Percentiles rank a stretch among this genome's conserved stretches.
phyloP scores from a whole-genome alignment of 108 stramenopile genomes.

The Stephanodiscus triporus region DNA sequence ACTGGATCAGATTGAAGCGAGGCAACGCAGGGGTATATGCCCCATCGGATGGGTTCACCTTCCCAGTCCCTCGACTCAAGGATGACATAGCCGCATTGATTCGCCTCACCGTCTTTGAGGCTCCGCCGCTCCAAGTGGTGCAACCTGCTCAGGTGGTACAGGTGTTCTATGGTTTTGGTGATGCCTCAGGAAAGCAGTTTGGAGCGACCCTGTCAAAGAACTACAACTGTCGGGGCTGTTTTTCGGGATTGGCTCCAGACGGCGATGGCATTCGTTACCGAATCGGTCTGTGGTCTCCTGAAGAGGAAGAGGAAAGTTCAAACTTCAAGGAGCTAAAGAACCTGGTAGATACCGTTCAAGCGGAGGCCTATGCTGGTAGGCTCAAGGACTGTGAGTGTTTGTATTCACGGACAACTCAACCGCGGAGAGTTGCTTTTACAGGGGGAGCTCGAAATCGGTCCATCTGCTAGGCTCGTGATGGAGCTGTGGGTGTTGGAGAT shows the following conservation, averaged over 20 bases:
- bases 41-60: conserved; percentile 25
- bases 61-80: conserved; percentile 30
- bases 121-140: conserved; percentile 13
- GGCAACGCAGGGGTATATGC: neutral
- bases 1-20: neutral
- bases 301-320: conserved; percentile 25
- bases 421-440: conserved; percentile 26
- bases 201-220: conserved; percentile 24
- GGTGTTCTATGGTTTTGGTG: conserved; percentile 50
- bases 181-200: conserved; percentile 51
- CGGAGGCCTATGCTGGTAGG: no score
- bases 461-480: conserved; percentile 1
- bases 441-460: conserved; percentile 19
- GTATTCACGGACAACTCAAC: conserved; percentile 36
- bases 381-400: conserved; percentile 14
- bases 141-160: neutral
- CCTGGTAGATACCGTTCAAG: conserved; percentile 36
- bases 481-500: conserved; percentile 18
- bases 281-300: conserved; percentile 21
- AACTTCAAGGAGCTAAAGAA: conserved; percentile 41
- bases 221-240: no score
- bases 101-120: no score
- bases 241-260: no score
- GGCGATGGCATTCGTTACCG: neutral
- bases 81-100: conserved; percentile 37